phyloP scores from a whole-genome alignment of 2,329 filamentous ascomycete species.

The Trichoderma asperellum region DNA sequence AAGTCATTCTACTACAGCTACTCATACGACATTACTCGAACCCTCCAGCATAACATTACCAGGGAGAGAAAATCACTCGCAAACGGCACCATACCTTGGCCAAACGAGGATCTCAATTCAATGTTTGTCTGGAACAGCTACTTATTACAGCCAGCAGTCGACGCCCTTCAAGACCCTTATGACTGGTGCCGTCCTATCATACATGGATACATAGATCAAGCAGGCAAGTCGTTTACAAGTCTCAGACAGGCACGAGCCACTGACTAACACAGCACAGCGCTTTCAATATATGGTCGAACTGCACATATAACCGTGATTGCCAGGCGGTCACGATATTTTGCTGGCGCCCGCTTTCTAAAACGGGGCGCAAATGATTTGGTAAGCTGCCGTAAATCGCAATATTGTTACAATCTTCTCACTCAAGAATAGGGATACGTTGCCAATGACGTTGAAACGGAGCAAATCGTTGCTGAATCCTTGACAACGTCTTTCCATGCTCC shows the following conservation, averaged over 20 bases:
- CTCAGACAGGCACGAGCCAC: background rate
- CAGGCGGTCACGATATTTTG: conserved; percentile 87
- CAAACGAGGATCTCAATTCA: conserved; percentile 72
- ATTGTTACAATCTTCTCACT: conserved; percentile 16
- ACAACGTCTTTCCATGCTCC: conserved; percentile 96
- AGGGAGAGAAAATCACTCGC: conserved; percentile 74
- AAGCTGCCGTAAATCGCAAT: conserved; percentile 29
- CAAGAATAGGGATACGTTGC: conserved; percentile 79
- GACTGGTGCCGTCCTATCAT: conserved; percentile 97
- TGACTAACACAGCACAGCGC: conserved; percentile 47
- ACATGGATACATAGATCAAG: conserved; percentile 94
- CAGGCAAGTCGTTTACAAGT: conserved; percentile 49
- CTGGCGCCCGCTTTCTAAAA: conserved; percentile 91
- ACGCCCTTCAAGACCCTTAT: conserved; percentile 75
- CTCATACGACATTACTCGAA: conserved; percentile 92
- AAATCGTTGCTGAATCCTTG: conserved; percentile 92
- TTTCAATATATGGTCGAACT: conserved; percentile 83
- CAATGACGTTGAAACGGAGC: conserved; percentile 98
- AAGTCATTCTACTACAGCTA: conserved; percentile 98
- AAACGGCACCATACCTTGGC: conserved; percentile 62
- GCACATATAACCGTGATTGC: conserved; percentile 95
- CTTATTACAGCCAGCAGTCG: conserved; percentile 74
- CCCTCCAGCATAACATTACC: conserved; percentile 88
- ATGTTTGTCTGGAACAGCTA: conserved; percentile 99
- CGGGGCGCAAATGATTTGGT: conserved; percentile 86